Evolutionary conservation across 1,139 yeast genomes (phyloP).

Genomic region (Hemisphaericaspora xylofermentans): DNA sequence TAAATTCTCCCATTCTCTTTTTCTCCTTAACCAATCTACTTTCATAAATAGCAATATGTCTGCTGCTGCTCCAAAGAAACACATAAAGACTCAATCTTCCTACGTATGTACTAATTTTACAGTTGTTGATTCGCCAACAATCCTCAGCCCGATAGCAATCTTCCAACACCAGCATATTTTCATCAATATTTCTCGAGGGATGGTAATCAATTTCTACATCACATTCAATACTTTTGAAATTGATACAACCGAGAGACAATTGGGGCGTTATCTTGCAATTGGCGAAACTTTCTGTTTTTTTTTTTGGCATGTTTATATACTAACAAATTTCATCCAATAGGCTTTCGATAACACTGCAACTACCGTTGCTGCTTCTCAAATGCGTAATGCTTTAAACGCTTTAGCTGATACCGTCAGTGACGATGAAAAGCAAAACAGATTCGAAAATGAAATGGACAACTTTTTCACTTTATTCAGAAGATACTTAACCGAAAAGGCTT

Average conservation of each 20-base stretch:
- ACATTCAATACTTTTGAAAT: too few relatives aligned
- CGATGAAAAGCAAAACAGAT: slow-evolving; percentile 54
- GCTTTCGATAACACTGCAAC: slow-evolving; percentile 96
- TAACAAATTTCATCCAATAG: slow-evolving; percentile 31
- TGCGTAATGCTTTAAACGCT: slow-evolving; percentile 93
- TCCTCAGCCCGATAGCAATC: too few relatives aligned
- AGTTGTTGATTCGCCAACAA: too few relatives aligned
- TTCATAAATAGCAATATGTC: slow-evolving; percentile 3
- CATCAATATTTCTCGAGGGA: background rate
- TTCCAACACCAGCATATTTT: background rate
- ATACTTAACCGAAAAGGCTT: slow-evolving; percentile 84
- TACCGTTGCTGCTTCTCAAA: slow-evolving; percentile 94
- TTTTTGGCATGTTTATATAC: slow-evolving; percentile 12
- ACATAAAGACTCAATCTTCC: slow-evolving; percentile 70
- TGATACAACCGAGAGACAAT: too few relatives aligned
- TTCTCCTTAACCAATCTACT: background rate
- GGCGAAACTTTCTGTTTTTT: background rate
- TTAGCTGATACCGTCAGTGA: slow-evolving; percentile 78
- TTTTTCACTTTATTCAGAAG: slow-evolving; percentile 93
- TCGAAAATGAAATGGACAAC: slow-evolving; percentile 92
- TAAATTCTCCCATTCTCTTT: background rate
- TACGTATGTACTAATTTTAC: slow-evolving; percentile 58
- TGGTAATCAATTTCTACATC: too few relatives aligned
- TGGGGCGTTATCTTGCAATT: background rate
- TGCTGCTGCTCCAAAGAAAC: slow-evolving; percentile 50